These are phyloP conservation scores for Codiaeum variegatum DNA, from an alignment of 441 rosid species.

Conservation along the genomic window DNA sequence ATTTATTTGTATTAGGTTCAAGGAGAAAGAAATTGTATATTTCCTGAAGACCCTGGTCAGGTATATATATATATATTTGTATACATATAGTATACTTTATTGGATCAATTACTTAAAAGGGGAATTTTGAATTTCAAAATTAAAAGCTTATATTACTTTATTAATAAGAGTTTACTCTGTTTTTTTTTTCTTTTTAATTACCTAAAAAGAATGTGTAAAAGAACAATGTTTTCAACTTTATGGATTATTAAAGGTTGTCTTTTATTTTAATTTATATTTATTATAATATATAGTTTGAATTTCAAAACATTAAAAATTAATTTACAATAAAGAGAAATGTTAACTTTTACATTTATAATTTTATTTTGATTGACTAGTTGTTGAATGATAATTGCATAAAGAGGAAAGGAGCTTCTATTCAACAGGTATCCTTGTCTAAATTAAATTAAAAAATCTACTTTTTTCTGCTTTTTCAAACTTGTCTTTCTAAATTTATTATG, in stretches of 20 bases:
- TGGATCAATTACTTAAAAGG: conserved; percentile 45
- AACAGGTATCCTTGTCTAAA: conserved; percentile 26
- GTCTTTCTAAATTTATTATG: neutral
- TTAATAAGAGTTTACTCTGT: neutral
- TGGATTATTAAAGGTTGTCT: conserved; percentile 30
- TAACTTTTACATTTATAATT: neutral
- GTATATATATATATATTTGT: conserved; percentile 27
- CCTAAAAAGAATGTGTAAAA: conserved; percentile 22
- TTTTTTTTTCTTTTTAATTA: neutral
- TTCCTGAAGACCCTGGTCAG: conserved; percentile 98
- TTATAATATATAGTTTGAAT: conserved; percentile 1
- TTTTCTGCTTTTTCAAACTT: neutral
- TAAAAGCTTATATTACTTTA: neutral
- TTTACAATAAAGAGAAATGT: conserved; percentile 1
- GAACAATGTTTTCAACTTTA: conserved; percentile 36
- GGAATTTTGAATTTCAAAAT: conserved; percentile 26
- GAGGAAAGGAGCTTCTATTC: conserved; percentile 51
- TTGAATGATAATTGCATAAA: conserved; percentile 66
- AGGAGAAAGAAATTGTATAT: conserved; percentile 71
- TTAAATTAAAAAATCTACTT: neutral
- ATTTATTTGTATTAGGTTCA: conserved; percentile 47
- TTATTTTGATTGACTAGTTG: conserved; percentile 45
- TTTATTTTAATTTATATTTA: neutral
- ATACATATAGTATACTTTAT: conserved; percentile 32
- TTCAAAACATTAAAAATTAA: conserved; percentile 10